phyloP scores from a whole-genome alignment of 306 rosid species.

The Dalbergia cochinchinensis region DNA sequence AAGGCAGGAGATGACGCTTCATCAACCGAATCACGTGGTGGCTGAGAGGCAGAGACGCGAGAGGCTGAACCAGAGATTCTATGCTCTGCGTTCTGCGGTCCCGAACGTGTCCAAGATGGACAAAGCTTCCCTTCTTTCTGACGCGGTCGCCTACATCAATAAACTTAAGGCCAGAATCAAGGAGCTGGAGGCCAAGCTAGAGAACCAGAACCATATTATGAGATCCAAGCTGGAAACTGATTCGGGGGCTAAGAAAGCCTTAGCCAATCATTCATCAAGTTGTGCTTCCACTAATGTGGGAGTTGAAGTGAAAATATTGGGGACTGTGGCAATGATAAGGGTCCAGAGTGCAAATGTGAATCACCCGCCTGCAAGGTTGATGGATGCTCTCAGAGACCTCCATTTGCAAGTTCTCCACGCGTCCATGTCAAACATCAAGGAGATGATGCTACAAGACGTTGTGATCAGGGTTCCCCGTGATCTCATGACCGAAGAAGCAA shows the following conservation, averaged over 20 bases:
- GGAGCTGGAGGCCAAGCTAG: too few relatives aligned
- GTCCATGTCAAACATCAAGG: constrained; percentile 64
- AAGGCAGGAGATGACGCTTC: background rate
- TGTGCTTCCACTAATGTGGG: constrained; percentile 12
- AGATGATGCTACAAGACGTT: constrained; percentile 69
- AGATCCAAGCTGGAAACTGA: too few relatives aligned
- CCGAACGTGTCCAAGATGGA: too few relatives aligned
- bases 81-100: constrained; percentile 70
- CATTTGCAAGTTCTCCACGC: constrained; percentile 62
- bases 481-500: constrained; percentile 50
- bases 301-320: constrained; percentile 63
- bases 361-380: constrained; percentile 63
- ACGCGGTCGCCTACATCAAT: too few relatives aligned
- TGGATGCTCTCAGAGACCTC: constrained; percentile 65
- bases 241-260: too few relatives aligned
- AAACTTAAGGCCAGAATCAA: too few relatives aligned
- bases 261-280: background rate
- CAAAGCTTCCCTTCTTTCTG: too few relatives aligned
- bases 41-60: too few relatives aligned
- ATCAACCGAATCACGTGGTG: constrained; percentile 55
- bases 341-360: constrained; percentile 61
- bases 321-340: constrained; percentile 64
- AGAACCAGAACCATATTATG: too few relatives aligned
- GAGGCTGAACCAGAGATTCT: constrained; percentile 74
- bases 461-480: constrained; percentile 60